These are phyloP conservation scores for Haberlea rhodopensis DNA, from an alignment of 257 asterid species.

Conservation along the genomic window DNA sequence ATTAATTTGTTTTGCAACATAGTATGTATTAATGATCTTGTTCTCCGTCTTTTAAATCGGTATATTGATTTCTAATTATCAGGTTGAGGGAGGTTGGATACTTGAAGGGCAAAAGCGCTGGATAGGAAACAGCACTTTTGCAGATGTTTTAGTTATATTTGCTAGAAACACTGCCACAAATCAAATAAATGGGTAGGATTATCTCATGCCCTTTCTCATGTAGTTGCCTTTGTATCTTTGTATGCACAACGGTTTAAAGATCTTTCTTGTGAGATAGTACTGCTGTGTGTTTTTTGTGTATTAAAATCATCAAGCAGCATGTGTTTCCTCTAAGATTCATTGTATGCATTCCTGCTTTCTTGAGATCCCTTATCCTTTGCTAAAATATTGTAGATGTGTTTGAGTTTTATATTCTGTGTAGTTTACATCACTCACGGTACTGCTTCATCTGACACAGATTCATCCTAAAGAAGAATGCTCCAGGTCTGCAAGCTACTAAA, in stretches of 20 bases:
- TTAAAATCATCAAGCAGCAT: background rate
- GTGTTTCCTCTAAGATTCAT: conserved; percentile 5
- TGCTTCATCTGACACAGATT: conserved; percentile 51
- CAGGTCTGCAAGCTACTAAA: conserved; percentile 89
- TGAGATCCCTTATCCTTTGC: background rate
- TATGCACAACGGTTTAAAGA: background rate
- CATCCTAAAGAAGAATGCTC: conserved; percentile 75
- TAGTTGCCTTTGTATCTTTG: background rate
- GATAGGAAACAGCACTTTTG: conserved; percentile 98
- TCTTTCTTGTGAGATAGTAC: background rate
- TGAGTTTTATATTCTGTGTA: conserved; percentile 10
- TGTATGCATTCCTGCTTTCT: conserved; percentile 3
- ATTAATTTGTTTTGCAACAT: no score
- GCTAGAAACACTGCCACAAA: conserved; percentile 74
- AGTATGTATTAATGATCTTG: no score
- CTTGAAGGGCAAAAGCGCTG: conserved; percentile 97
- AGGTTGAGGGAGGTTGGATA: conserved; percentile 99
- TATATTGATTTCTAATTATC: conserved; percentile 28
- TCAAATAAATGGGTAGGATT: conserved; percentile 81
- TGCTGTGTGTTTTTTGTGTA: background rate
- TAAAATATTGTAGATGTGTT: background rate
- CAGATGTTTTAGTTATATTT: conserved; percentile 76
- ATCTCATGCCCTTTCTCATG: background rate
- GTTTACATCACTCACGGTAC: conserved; percentile 17
- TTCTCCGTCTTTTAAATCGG: conserved; percentile 1